Evolutionary conservation across 2,329 filamentous ascomycete species (phyloP), one percentile per base, ranked within the genome.

Genomic region (Sporothrix variecibatus): DNA sequence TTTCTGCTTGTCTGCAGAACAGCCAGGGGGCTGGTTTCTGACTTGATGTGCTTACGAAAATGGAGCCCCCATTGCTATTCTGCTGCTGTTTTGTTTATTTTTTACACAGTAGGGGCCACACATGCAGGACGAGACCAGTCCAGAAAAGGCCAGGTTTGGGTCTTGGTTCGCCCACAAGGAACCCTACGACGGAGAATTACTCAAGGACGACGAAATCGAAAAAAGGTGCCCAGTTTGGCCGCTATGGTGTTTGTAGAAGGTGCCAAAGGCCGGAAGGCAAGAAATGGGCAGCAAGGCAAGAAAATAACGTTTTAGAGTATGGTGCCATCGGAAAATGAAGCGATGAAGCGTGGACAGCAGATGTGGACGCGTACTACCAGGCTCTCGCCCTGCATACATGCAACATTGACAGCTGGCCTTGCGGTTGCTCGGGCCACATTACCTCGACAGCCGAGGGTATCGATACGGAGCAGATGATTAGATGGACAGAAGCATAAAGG

Each of bases 171-270:
- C 15, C 34, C 31, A 64, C 58, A 64, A 67, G 38, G 38, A 23
- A 28, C 23, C 46, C 38, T 38, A 64, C 60, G 60, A 65, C 60
- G 60, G 60, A 40, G 20, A 40, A 64, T 64, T 28, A 23, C 56
- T 60, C 28, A n/a, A 60, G 31, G 60, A 65, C 31, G 31, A 65
- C 7, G 28, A 65, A 65, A 26, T 26, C 51, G 51, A 46, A 65
- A 46, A 17, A 67, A 23, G 23, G 3, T 46, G 38, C 62, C 38
- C 38, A 12, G 12, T 46, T 46, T n/a, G 6, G 62, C 62, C 38
- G 5, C 62, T 46, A 67, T 67, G n/a, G 38, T 67, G 38, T 67
- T 67, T 67, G 62, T 46, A 46, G 23, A 67, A 28, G 62, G 38
- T 46, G n/a, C 5, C 15, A 28, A 43, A 67, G n/a, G 17, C 26